Percentiles rank a stretch among this genome's conserved stretches.
phyloP scores from a whole-genome alignment of 2,329 filamentous ascomycete species.

The Ascosphaera apis region DNA sequence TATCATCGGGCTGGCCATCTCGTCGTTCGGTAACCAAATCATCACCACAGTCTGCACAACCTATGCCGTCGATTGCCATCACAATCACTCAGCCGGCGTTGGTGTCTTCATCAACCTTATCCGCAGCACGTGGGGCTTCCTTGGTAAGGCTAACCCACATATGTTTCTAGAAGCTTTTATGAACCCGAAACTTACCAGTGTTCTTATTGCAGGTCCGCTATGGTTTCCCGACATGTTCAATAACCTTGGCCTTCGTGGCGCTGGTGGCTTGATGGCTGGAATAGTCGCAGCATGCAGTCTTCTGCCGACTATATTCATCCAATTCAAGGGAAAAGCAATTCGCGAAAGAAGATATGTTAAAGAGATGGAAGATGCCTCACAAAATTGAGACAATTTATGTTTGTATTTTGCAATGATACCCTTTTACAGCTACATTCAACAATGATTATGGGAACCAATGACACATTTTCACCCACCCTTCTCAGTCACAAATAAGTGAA shows the following conservation, averaged over 20 bases:
- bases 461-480: too few species aligned
- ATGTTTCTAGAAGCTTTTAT: neutral
- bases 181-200: neutral
- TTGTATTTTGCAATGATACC: neutral
- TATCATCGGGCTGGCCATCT: conserved; percentile 29
- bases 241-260: conserved; percentile 12
- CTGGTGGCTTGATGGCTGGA: conserved; percentile 15
- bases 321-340: conserved; percentile 5
- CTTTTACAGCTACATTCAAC: neutral
- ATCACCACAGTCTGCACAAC: conserved; percentile 37
- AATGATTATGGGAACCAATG: neutral
- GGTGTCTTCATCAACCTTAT: conserved; percentile 37
- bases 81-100: conserved; percentile 28
- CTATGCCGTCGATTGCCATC: conserved; percentile 36
- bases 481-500: too few species aligned
- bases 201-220: conserved; percentile 8
- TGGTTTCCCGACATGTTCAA: conserved; percentile 19
- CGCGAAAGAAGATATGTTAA: neutral
- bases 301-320: conserved; percentile 12
- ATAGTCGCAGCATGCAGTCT: conserved; percentile 15
- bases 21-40: conserved; percentile 34
- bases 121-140: conserved; percentile 27
- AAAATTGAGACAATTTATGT: neutral
- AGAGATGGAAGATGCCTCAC: neutral
- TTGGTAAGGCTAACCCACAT: conserved; percentile 16